Percentiles rank a stretch among this genome's conserved stretches.
Evolutionary conservation across 169 alveolate genomes (phyloP).

Genomic region (Plasmodium cynomolgi): DNA sequence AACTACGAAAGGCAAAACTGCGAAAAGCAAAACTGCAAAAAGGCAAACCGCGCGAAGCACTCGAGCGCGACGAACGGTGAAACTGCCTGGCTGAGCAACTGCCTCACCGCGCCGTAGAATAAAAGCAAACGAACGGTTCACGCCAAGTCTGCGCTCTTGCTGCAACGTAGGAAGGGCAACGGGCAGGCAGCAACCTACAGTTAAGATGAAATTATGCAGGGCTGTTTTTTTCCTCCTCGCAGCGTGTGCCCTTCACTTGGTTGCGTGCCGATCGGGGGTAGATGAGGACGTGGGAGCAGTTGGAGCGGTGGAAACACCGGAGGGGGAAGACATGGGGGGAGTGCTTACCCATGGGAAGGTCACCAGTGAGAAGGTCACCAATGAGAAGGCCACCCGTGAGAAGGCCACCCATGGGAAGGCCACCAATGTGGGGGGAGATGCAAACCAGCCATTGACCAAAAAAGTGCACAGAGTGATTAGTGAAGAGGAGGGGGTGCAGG

Average conservation of each 20-base stretch:
- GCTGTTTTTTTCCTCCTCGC: not conserved
- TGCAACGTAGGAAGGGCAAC: not conserved
- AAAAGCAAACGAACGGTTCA: not conserved
- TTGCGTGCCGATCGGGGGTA: not conserved
- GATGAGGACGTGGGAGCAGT: not conserved
- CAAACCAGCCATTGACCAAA: not conserved
- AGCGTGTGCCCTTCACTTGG: not conserved
- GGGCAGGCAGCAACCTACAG: not conserved
- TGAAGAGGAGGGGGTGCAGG: not conserved
- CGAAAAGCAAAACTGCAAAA: not conserved
- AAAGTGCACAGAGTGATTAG: not conserved
- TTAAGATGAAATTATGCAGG: not conserved
- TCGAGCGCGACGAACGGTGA: too few species aligned
- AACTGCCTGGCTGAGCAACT: too few species aligned
- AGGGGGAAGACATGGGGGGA: not conserved
- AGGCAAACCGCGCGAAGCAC: not conserved
- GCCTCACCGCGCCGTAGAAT: not conserved
- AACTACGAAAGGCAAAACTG: not conserved
- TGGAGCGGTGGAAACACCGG: not conserved
- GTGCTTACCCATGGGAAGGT: not conserved
- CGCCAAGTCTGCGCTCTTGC: not conserved
- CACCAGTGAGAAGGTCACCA: not conserved
- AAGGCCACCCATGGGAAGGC: not conserved
- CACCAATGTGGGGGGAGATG: not conserved
- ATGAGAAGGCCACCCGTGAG: not conserved